Base-by-base conservation (phyloP, 192 early-diverging fungal genomes). In the Umbelopsis ramanniana region DNA sequence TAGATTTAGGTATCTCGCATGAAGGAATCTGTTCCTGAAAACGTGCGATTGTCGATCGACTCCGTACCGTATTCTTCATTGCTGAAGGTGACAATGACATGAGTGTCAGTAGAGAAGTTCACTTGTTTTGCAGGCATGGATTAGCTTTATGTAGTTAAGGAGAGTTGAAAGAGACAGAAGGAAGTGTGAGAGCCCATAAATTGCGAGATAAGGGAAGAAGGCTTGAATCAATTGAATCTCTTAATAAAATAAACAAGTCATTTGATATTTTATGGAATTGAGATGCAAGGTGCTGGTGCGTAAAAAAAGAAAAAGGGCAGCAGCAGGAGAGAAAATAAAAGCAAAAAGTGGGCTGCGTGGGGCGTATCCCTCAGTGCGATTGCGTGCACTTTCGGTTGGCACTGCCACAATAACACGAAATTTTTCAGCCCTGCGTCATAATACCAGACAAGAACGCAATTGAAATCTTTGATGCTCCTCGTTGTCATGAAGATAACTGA, bases 171-270 rank as follows among this genome's bases (percentile, higher is more conserved):
- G 26, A 37, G 19, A 29, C 14, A 63, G 57, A 63, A 63, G n/a
- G 17, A 63, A 37, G n/a, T 37, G 14, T 37, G 57, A 17, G 57
- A 11, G 57, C 26, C 37, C 57, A 63, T 63, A 63, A 29, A 63
- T 35, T 37, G 29, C 57, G 33, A 63, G 57, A 63, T 63, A 63
- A 63, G 57, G 57, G 57, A 63, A 63, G 57, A 63, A 63, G 57
- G 57, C 57, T 63, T 29, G 57, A 50, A 50, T 50, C n/a, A 21
- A 57, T 29, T 29, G 14, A 63, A 63, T 37, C 11, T 17, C 23
- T 17, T n/a, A 50, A n/a, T n/a, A 46, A 46, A 46, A 46, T 46
- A 50, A 63, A 63, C 23, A 63, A 37, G 57, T 63, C 57, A 63
- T 63, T 63, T 63, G 57, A 63, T 63, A 19, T 63, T 54, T 54